Evolutionary conservation across 495 filamentous ascomycete species (phyloP).

Genomic region (Venustampulla echinocandica): DNA sequence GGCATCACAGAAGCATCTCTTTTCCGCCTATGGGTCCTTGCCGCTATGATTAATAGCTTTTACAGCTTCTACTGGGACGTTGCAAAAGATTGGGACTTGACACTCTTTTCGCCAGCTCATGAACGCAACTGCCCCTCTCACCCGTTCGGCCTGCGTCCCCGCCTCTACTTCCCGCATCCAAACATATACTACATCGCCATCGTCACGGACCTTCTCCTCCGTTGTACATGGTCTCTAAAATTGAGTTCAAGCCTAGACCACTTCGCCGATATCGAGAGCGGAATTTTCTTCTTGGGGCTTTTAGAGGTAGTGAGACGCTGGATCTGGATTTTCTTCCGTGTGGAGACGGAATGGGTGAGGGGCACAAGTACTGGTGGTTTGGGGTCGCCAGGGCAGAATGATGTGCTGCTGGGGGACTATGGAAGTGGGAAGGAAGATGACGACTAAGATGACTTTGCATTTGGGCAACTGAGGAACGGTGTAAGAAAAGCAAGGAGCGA

Average conservation of each 20-base stretch:
- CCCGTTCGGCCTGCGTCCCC: conserved; percentile 67
- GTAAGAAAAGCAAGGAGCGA: too few relatives aligned
- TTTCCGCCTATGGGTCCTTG: conserved; percentile 45
- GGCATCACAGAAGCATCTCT: conserved; percentile 31
- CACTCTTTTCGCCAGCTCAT: conserved; percentile 55
- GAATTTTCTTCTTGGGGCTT: conserved; percentile 77
- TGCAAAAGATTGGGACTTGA: conserved; percentile 91
- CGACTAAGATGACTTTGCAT: too few relatives aligned
- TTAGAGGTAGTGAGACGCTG: conserved; percentile 81
- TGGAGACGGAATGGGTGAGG: conserved; percentile 75
- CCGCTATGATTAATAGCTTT: conserved; percentile 68
- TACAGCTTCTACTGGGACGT: conserved; percentile 99
- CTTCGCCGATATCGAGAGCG: conserved; percentile 73
- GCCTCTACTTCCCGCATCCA: conserved; percentile 57
- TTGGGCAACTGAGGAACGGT: too few relatives aligned
- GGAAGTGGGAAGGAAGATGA: neutral
- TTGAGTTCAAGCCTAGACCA: conserved; percentile 70
- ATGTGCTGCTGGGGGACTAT: conserved; percentile 17
- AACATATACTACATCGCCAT: conserved; percentile 79
- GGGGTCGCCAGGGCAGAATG: conserved; percentile 12
- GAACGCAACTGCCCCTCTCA: conserved; percentile 50
- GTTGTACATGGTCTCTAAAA: conserved; percentile 86
- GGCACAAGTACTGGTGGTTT: neutral
- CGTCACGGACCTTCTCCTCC: conserved; percentile 63
- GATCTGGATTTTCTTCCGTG: conserved; percentile 95